Evolutionary conservation across 129 eudicot genomes (phyloP).

Genomic region (Kitagawia praeruptora): DNA sequence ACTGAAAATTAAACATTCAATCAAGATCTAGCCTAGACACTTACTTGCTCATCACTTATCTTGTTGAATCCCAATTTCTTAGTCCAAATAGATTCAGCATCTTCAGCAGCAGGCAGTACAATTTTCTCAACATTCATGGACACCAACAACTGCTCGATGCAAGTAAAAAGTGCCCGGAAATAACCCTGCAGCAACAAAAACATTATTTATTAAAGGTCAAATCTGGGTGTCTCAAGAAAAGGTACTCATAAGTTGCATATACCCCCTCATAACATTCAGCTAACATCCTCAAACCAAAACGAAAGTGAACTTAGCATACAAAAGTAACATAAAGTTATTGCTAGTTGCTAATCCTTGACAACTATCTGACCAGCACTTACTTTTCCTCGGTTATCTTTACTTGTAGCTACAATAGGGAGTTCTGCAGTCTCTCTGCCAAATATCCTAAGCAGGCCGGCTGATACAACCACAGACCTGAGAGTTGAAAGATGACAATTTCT

Average conservation of each 20-base stretch:
- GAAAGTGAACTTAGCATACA: not conserved
- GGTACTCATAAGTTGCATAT: not conserved
- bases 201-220: not conserved
- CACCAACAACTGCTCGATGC: slow-evolving; percentile 63
- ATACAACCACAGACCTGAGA: slow-evolving; percentile 68
- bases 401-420: slow-evolving; percentile 90
- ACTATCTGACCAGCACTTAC: slow-evolving; percentile 24
- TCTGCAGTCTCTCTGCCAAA: slow-evolving; percentile 92
- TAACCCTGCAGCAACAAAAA: slow-evolving; percentile 53
- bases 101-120: slow-evolving; percentile 98
- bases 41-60: slow-evolving; percentile 75
- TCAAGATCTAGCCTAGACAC: slow-evolving; percentile 11
- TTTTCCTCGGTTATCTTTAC: slow-evolving; percentile 88
- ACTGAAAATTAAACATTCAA: not conserved
- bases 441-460: slow-evolving; percentile 79
- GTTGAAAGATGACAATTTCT: not conserved
- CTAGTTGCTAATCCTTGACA: not conserved
- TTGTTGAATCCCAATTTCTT: slow-evolving; percentile 75
- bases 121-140: slow-evolving; percentile 67
- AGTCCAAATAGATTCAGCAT: slow-evolving; percentile 88
- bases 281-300: not conserved
- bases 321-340: not conserved
- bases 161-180: slow-evolving; percentile 65
- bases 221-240: not conserved
- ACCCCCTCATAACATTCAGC: not conserved